Conservation (phyloP, 768 basidiomycete genomes). For the Pholiota microspora region DNA sequence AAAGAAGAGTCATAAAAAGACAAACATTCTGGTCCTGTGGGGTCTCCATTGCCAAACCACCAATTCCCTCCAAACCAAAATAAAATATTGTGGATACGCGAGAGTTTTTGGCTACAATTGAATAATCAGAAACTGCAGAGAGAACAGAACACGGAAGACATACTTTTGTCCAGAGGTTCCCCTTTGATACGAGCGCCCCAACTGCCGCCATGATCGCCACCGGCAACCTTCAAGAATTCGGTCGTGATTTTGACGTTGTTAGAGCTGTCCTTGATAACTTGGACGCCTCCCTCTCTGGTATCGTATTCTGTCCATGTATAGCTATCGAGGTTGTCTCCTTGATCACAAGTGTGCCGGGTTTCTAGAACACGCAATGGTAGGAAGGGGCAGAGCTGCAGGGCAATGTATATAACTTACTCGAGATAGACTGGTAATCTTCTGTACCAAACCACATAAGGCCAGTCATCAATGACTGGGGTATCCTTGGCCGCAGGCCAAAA, state of each 20-base stretch:
- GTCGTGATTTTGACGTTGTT: constrained; percentile 89
- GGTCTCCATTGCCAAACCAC: constrained; percentile 76
- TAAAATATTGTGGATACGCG: constrained; percentile 84
- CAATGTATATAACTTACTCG: constrained; percentile 50
- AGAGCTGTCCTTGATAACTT: constrained; percentile 73
- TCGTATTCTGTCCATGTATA: constrained; percentile 93
- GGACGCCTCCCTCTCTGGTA: constrained; percentile 79
- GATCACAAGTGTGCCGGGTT: constrained; percentile 85
- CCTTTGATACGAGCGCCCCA: constrained; percentile 88
- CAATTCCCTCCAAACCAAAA: constrained; percentile 83
- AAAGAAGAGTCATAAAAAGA: constrained; percentile 19
- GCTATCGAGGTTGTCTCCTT: constrained; percentile 73
- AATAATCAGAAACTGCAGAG: constrained; percentile 1
- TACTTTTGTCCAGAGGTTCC: constrained; percentile 68
- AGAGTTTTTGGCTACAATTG: constrained; percentile 44
- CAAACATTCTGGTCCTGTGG: constrained; percentile 71
- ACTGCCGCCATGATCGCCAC: constrained; percentile 80
- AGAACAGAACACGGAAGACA: constrained; percentile 18
- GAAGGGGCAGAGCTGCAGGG: constrained; percentile 7
- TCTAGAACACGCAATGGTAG: constrained; percentile 37
- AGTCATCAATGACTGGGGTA: constrained; percentile 88
- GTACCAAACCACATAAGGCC: constrained; percentile 95
- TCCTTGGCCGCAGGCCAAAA: constrained; percentile 83
- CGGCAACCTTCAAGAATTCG: constrained; percentile 83
- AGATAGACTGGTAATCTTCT: constrained; percentile 73